phyloP scores from a whole-genome alignment of 192 early-diverging fungal genomes.

The Coemansia sp. region DNA sequence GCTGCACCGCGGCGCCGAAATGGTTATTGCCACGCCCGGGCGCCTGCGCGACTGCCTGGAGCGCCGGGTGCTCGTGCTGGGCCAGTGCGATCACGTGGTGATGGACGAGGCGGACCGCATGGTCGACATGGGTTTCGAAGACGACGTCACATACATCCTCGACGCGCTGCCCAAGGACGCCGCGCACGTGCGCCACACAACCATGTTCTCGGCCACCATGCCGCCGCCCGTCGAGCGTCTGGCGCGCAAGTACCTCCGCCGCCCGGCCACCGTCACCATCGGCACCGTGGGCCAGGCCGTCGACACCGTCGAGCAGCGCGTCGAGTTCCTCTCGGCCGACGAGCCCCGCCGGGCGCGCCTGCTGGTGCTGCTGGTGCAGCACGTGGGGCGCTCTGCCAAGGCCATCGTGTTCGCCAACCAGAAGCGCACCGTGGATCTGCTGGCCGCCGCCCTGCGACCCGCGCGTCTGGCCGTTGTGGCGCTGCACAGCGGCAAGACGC shows the following conservation, averaged over 20 bases:
- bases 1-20: constrained; percentile 88
- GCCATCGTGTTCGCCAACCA: constrained; percentile 99
- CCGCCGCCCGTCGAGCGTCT: constrained; percentile 90
- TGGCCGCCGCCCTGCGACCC: constrained; percentile 64
- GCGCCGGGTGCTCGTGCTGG: constrained; percentile 81
- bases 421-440: constrained; percentile 86
- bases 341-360: constrained; percentile 70
- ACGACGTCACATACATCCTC: constrained; percentile 93
- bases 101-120: constrained; percentile 99
- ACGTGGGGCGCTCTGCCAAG: constrained; percentile 58
- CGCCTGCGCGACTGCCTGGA: constrained; percentile 91
- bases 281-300: constrained; percentile 96
- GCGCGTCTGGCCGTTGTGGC: constrained; percentile 59
- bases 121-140: constrained; percentile 94
- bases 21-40: constrained; percentile 98
- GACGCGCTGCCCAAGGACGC: constrained; percentile 82
- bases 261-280: constrained; percentile 93
- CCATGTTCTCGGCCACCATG: constrained; percentile 99
- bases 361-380: constrained; percentile 71
- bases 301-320: constrained; percentile 92
- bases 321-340: constrained; percentile 91
- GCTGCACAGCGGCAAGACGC: constrained; percentile 94
- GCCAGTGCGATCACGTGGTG: constrained; percentile 95
- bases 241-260: constrained; percentile 87
- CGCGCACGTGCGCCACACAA: constrained; percentile 81